phyloP scores from a whole-genome alignment of 805 yeast genomes.

The Candida quercuum region DNA sequence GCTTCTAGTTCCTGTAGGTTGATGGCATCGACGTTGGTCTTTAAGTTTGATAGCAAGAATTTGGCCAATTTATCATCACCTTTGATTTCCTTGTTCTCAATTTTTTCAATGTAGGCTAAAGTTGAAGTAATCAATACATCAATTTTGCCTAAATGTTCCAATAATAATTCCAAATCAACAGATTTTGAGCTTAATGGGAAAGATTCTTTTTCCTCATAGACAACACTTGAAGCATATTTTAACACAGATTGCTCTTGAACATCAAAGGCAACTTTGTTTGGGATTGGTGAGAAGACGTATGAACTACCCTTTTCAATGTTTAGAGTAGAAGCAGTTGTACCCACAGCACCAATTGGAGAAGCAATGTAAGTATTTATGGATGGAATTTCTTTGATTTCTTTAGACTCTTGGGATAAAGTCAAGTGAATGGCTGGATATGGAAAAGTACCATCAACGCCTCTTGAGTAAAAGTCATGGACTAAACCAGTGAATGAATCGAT shows the following conservation, averaged over 20 bases:
- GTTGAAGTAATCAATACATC: conserved; percentile 44
- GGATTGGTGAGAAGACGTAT: conserved; percentile 70
- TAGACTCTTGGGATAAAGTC: conserved; percentile 51
- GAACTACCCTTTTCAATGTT: conserved; percentile 37
- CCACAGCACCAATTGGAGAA: conserved; percentile 61
- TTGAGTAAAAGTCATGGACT: conserved; percentile 74
- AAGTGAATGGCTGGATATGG: conserved; percentile 79
- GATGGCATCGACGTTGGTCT: conserved; percentile 45
- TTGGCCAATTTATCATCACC: conserved; percentile 60
- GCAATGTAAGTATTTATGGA: conserved; percentile 66
- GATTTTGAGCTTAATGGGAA: conserved; percentile 28
- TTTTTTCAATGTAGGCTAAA: conserved; percentile 40
- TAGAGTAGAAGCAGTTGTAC: conserved; percentile 29
- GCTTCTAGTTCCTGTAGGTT: conserved; percentile 44
- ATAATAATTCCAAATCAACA: conserved; percentile 41
- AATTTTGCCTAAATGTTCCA: conserved; percentile 40
- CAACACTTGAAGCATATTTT: conserved; percentile 38
- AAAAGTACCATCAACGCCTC: conserved; percentile 60
- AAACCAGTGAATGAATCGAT: conserved; percentile 71
- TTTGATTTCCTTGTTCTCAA: conserved; percentile 37
- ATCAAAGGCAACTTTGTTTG: conserved; percentile 52
- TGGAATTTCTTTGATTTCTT: conserved; percentile 39
- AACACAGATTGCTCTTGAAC: conserved; percentile 58
- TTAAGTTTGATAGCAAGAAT: conserved; percentile 52
- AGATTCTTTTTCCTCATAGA: conserved; percentile 19